A percentile compares a stretch with the other conserved stretches of the same genome.
Conservation (phyloP, 345 rosid genomes). For the Salix arbutifolia region DNA sequence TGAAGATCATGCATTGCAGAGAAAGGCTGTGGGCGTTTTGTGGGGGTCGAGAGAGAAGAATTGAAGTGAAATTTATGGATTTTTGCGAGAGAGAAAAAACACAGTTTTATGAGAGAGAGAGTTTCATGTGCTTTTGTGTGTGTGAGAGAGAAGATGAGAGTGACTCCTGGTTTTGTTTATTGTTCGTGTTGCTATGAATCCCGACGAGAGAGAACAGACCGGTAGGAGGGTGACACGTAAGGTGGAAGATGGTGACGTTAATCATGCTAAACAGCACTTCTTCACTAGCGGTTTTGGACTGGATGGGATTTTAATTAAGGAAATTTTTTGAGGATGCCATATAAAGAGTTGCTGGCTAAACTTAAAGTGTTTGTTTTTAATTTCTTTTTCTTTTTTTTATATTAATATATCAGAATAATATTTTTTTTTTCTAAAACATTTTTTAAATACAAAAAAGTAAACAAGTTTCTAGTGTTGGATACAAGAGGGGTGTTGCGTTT, state of each 20-base stretch:
- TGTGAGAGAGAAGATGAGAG: conserved; percentile 25
- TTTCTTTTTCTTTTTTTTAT: too few species aligned
- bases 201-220: conserved; percentile 39
- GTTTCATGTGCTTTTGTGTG: background rate
- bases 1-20: conserved; percentile 64
- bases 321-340: background rate
- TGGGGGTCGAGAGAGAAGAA: conserved; percentile 16
- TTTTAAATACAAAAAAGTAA: too few species aligned
- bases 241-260: background rate
- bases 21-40: conserved; percentile 19
- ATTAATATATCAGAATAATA: too few species aligned
- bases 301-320: background rate
- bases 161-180: conserved; percentile 40
- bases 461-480: too few species aligned
- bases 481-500: background rate
- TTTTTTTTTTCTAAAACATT: too few species aligned
- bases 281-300: conserved; percentile 18
- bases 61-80: conserved; percentile 28
- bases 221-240: conserved; percentile 43
- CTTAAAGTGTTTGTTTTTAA: too few species aligned
- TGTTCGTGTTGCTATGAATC: conserved; percentile 45
- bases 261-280: conserved; percentile 22
- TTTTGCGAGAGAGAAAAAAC: conserved; percentile 40
- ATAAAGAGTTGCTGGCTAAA: conserved; percentile 38
- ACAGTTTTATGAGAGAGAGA: conserved; percentile 33